Conservation (phyloP, 345 rosid genomes). For the Lepidium sativum region DNA sequence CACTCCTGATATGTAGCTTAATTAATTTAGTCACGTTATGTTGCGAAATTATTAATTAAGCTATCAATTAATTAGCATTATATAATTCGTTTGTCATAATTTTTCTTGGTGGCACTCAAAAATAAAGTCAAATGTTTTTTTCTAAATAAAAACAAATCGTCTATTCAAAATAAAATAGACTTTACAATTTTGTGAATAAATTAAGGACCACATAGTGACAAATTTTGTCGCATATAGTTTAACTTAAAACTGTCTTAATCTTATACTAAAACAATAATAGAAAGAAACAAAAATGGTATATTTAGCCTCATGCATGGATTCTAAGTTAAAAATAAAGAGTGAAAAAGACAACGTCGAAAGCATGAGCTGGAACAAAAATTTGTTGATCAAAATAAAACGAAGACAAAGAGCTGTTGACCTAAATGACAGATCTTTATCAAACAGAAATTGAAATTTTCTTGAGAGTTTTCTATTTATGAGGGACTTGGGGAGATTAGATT, state of each 20-base stretch:
- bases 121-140: constrained; percentile 5
- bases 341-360: too few species aligned
- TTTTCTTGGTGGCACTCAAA: constrained; percentile 13
- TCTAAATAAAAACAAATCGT: not conserved
- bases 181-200: not conserved
- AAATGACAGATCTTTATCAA: too few species aligned
- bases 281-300: not conserved
- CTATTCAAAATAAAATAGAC: not conserved
- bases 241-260: not conserved
- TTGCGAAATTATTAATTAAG: constrained; percentile 9
- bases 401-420: too few species aligned
- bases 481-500: too few species aligned
- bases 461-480: too few species aligned
- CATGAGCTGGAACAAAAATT: too few species aligned
- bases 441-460: too few species aligned
- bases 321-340: too few species aligned
- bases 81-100: constrained; percentile 23
- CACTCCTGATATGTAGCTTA: constrained; percentile 9
- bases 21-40: constrained; percentile 18
- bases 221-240: too few species aligned
- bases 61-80: not conserved
- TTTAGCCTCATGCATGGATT: too few species aligned
- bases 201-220: not conserved
- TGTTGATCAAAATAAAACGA: too few species aligned
- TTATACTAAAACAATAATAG: not conserved